Conservation (phyloP, 805 yeast species). For the Wickerhamiella hasegawae region DNA sequence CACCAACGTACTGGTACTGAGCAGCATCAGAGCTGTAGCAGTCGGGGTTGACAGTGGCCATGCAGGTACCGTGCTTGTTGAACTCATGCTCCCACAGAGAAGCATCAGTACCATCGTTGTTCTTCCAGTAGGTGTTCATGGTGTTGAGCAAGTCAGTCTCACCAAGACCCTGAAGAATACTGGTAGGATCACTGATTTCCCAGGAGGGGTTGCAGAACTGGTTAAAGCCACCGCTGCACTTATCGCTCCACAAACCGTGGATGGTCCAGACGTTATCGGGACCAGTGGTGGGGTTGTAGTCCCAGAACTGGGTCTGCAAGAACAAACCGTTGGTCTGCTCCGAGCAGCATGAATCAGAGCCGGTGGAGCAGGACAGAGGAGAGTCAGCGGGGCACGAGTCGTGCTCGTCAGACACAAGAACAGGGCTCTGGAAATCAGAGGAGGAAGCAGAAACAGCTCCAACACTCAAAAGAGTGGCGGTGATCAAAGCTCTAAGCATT, state of each 20-base stretch:
- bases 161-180: slow-evolving; percentile 27
- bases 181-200: slow-evolving; percentile 35
- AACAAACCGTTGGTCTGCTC: slow-evolving; percentile 77
- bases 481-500: too few relatives aligned
- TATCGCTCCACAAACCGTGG: slow-evolving; percentile 84
- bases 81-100: slow-evolving; percentile 79
- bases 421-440: background rate
- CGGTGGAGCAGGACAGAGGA: slow-evolving; percentile 20
- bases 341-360: slow-evolving; percentile 56
- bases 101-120: slow-evolving; percentile 50
- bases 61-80: slow-evolving; percentile 90
- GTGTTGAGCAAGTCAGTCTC: slow-evolving; percentile 35
- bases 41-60: slow-evolving; percentile 55
- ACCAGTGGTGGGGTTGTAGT: slow-evolving; percentile 59
- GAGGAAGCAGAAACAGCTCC: too few relatives aligned
- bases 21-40: slow-evolving; percentile 35
- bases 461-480: too few relatives aligned
- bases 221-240: slow-evolving; percentile 66
- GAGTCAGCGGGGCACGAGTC: slow-evolving; percentile 19
- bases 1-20: slow-evolving; percentile 35
- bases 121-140: slow-evolving; percentile 58
- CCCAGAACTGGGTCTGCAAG: slow-evolving; percentile 87
- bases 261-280: slow-evolving; percentile 57
- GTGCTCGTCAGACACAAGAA: slow-evolving; percentile 9
- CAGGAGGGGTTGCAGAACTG: slow-evolving; percentile 59